phyloP scores from a whole-genome alignment of 148 eudicot species.

The Rhododendron henanense region DNA sequence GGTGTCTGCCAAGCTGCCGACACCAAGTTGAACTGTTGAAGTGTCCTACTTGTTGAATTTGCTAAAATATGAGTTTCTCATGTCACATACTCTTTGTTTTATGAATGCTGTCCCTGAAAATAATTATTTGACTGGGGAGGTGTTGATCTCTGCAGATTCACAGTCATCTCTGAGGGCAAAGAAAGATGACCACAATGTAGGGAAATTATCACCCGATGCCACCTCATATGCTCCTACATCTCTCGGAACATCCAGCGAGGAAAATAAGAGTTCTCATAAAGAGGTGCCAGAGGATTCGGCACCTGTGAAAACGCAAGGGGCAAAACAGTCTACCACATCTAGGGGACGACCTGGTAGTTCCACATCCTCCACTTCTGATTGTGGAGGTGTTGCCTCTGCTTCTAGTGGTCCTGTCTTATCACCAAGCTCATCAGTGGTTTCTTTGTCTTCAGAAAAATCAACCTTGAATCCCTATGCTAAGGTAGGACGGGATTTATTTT shows the following conservation, averaged over 20 bases:
- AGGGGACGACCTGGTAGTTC: conserved; percentile 59
- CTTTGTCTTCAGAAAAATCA: conserved; percentile 82
- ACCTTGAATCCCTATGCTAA: conserved; percentile 91
- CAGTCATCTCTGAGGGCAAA: conserved; percentile 28
- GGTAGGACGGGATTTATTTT: conserved; percentile 32
- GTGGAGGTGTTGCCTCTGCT: conserved; percentile 52
- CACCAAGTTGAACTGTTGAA: neutral
- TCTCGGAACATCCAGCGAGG: conserved; percentile 33
- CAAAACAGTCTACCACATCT: conserved; percentile 31
- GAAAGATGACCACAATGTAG: conserved; percentile 45
- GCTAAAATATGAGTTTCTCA: neutral
- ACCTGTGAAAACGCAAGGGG: conserved; percentile 36
- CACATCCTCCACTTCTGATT: conserved; percentile 58
- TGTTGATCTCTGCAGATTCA: conserved; percentile 32
- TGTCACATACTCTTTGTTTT: neutral
- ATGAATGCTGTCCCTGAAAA: neutral
- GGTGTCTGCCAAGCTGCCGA: neutral
- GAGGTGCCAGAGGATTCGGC: conserved; percentile 38
- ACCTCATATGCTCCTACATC: conserved; percentile 43
- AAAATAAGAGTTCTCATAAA: conserved; percentile 31
- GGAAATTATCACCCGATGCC: conserved; percentile 35
- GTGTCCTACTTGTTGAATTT: neutral
- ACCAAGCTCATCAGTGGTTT: conserved; percentile 80
- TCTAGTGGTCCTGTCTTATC: conserved; percentile 55
- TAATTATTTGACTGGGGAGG: neutral